Percentiles rank a stretch among this genome's conserved stretches.
These are phyloP conservation scores for Eutrema salsugineum DNA, from an alignment of 441 rosid species.

Conservation along the genomic window DNA sequence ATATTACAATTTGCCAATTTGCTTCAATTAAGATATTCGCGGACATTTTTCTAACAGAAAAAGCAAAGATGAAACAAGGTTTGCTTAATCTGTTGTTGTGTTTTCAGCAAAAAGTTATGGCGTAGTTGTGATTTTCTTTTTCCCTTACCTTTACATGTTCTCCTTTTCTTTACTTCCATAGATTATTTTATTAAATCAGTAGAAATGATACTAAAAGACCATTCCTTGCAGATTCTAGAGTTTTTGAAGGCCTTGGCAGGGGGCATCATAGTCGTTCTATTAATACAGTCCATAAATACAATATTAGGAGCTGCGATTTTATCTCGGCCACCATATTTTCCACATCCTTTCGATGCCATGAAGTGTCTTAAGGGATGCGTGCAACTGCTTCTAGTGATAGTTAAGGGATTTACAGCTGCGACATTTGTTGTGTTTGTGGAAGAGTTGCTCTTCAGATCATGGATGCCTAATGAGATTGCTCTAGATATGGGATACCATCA, in stretches of 20 bases:
- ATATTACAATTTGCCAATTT: not conserved
- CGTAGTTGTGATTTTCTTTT: not conserved
- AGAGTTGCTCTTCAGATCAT: constrained; percentile 87
- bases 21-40: not conserved
- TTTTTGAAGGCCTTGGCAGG: constrained; percentile 61
- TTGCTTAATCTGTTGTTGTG: not conserved
- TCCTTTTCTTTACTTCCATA: constrained; percentile 4
- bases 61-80: not conserved
- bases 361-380: constrained; percentile 41
- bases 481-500: constrained; percentile 73
- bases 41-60: not conserved
- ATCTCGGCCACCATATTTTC: constrained; percentile 56
- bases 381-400: constrained; percentile 43
- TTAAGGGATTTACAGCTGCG: constrained; percentile 62
- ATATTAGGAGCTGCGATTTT: constrained; percentile 58
- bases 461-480: constrained; percentile 88
- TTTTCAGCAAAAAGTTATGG: not conserved
- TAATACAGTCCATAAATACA: constrained; percentile 65
- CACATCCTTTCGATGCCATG: constrained; percentile 44
- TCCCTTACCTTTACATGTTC: not conserved
- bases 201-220: constrained; percentile 2
- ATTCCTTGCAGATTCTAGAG: constrained; percentile 59
- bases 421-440: constrained; percentile 69
- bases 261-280: constrained; percentile 62
- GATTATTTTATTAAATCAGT: not conserved